These are phyloP conservation scores for Neurospora sp. DNA, from an alignment of 495 filamentous ascomycete genomes.

Conservation along the genomic window DNA sequence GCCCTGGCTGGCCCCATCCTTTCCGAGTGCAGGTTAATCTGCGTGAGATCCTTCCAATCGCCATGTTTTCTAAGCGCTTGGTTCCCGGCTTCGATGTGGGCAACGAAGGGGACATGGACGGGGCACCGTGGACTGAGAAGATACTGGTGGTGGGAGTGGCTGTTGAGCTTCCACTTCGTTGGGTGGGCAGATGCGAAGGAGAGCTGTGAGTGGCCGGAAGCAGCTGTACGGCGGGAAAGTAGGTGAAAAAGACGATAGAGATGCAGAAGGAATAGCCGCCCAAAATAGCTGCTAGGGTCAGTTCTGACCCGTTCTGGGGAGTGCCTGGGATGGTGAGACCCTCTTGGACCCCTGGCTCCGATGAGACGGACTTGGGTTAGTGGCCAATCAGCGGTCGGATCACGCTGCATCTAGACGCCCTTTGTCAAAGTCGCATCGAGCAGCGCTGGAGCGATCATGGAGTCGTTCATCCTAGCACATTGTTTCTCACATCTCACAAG, in stretches of 20 bases:
- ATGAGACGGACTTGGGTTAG: background rate
- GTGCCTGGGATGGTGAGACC: background rate
- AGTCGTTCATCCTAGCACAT: background rate
- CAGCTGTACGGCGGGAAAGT: conserved; percentile 4
- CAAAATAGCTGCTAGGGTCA: conserved; percentile 15
- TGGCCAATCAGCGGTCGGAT: conserved; percentile 16
- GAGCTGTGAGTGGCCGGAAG: conserved; percentile 11
- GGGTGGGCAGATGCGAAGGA: background rate
- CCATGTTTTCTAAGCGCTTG: background rate
- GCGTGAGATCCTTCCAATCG: background rate
- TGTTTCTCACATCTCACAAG: background rate
- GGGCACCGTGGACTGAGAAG: conserved; percentile 2
- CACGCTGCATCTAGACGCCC: conserved; percentile 26
- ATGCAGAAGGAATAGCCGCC: conserved; percentile 11
- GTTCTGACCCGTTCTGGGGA: background rate
- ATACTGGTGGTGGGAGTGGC: background rate
- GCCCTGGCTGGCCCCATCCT: background rate
- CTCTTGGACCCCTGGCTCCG: background rate
- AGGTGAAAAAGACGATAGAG: background rate
- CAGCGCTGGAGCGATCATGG: background rate
- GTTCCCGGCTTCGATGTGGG: background rate
- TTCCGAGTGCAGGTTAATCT: background rate
- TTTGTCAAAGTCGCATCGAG: background rate
- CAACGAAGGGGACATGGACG: background rate
- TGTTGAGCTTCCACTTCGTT: background rate